These are phyloP conservation scores for Moesziomyces sp. DNA, from an alignment of 1,284 basidiomycete species.

Conservation along the genomic window DNA sequence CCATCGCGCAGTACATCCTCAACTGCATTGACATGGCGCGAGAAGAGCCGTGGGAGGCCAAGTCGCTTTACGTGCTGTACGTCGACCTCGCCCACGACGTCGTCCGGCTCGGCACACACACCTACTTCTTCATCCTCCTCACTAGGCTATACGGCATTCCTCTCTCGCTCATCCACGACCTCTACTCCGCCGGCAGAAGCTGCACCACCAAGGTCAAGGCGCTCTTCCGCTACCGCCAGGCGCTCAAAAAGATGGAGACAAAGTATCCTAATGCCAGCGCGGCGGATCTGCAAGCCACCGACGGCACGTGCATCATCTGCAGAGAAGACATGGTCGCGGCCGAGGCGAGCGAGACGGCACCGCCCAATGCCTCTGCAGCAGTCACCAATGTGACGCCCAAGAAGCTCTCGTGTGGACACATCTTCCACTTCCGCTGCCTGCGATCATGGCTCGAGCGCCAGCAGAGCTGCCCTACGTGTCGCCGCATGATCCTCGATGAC, in stretches of 20 bases:
- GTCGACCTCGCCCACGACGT: slow-evolving; percentile 89
- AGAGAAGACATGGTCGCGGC: slow-evolving; percentile 85
- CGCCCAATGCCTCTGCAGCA: not conserved
- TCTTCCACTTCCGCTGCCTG: slow-evolving; percentile 98
- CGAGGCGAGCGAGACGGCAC: not conserved
- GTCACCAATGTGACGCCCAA: slow-evolving; percentile 87
- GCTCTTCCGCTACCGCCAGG: slow-evolving; percentile 87
- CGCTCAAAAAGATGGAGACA: slow-evolving; percentile 95
- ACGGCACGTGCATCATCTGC: slow-evolving; percentile 96
- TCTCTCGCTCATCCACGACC: slow-evolving; percentile 93
- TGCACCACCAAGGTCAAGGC: slow-evolving; percentile 88
- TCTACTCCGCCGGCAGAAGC: slow-evolving; percentile 91
- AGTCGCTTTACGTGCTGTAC: slow-evolving; percentile 96
- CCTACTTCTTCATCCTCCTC: slow-evolving; percentile 86
- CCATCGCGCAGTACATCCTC: slow-evolving; percentile 85
- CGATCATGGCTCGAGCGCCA: slow-evolving; percentile 97
- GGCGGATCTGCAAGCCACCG: slow-evolving; percentile 84
- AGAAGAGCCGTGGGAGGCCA: slow-evolving; percentile 82
- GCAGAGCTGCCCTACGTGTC: slow-evolving; percentile 91
- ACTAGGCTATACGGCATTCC: slow-evolving; percentile 94
- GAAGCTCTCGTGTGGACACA: slow-evolving; percentile 93
- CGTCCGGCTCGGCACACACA: slow-evolving; percentile 89
- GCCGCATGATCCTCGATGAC: slow-evolving; percentile 82
- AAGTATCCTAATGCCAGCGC: slow-evolving; percentile 92
- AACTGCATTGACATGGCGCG: slow-evolving; percentile 76